These are phyloP conservation scores for Penicillium psychrosexuale DNA, from an alignment of 2,329 filamentous ascomycete genomes.

Conservation along the genomic window DNA sequence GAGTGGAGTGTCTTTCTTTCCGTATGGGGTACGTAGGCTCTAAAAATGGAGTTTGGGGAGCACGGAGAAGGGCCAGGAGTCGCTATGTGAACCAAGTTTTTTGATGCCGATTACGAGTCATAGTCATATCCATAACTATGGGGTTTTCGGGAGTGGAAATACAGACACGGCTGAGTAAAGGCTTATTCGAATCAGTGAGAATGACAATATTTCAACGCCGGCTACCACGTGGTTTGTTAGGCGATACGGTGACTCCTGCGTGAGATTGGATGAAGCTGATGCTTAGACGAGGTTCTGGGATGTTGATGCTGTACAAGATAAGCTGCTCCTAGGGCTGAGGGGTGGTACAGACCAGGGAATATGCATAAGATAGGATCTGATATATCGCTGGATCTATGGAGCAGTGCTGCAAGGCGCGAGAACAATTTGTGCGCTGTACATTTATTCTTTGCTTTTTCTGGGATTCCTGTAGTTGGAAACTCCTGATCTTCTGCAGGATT, in stretches of 20 bases:
- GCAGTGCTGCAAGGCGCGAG: not conserved
- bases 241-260: not conserved
- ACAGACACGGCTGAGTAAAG: not conserved
- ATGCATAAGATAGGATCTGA: conserved; percentile 15
- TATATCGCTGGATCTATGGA: conserved; percentile 6
- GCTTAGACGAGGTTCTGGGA: not conserved
- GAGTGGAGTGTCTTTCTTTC: not conserved
- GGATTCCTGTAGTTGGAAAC: not conserved
- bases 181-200: not conserved
- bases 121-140: not conserved
- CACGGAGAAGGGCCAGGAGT: not conserved
- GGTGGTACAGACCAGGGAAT: not conserved
- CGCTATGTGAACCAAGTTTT: not conserved
- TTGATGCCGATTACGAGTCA: not conserved
- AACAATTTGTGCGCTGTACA: not conserved
- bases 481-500: not conserved
- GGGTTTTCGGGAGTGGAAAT: not conserved
- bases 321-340: conserved; percentile 4
- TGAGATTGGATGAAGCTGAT: not conserved
- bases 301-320: not conserved
- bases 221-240: not conserved
- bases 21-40: not conserved
- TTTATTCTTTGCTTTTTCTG: not conserved
- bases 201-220: not conserved
- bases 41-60: not conserved